Evolutionary conservation across 805 yeast species (phyloP), one percentile per base, ranked within the genome.

Genomic region (Myxozyma lipomycoides): DNA sequence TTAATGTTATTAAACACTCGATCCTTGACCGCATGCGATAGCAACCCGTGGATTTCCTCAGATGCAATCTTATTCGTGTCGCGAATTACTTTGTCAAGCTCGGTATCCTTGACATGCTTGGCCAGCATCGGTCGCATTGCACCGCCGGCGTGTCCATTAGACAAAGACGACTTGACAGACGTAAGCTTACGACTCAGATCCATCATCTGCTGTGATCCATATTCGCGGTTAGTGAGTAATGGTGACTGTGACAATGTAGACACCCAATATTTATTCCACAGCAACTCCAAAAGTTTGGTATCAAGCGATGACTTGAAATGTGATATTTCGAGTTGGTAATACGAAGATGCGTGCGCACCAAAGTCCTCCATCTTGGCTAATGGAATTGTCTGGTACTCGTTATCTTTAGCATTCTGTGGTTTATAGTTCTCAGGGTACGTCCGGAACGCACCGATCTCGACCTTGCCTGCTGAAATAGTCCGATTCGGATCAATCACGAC

Each of bases 371-470:
- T 62, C 58, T 79, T 79, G n/a, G 75, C 70, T 19, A 71, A 64
- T 2, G 84, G 83, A n/a, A 77, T 59, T 15, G 60, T 56, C 37
- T 47, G 60, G 28, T 48, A 46, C 36, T 46, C 50, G 5, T 49
- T 40, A 52, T 56, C 15, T 41, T 44, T 43, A 35, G 19, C 38
- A 7, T 6, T 5, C 6, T 7, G 7, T 3, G 65, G 62, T 12
- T 37, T 55, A 26, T 59, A 56, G 15, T 68, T 70, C 25, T 74
- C 77, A 1, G 76, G 71, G 40, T 77, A 78, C 0, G 96, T 86
- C 64, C 96, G 71, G 64, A 88, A 89, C 0, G 96, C 96, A 1
- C 96, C 96, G 49, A 89, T 84, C 42, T 86, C 93, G 10, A 89
- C 82, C 51, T 73, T 75, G 0, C 84, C 84, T 45, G 83, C 79